These are phyloP conservation scores for Aaosphaeria arxii DNA, from an alignment of 2,329 filamentous ascomycete species.

Conservation along the genomic window DNA sequence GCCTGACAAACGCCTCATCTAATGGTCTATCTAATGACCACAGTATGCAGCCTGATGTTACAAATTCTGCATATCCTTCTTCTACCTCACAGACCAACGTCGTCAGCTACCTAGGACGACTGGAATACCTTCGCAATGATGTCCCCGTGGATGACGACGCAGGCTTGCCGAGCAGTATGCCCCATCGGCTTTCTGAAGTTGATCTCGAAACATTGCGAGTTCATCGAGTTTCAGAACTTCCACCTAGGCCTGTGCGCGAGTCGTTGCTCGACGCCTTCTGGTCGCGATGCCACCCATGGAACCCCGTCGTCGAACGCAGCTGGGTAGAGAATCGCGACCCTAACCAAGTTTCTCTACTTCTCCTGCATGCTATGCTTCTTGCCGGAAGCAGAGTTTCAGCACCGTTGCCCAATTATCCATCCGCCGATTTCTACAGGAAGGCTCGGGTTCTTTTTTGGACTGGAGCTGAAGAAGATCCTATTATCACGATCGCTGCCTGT, in stretches of 20 bases:
- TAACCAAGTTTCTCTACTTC: slow-evolving; percentile 23
- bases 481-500: slow-evolving; percentile 40
- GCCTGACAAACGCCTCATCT: slow-evolving; percentile 5
- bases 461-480: slow-evolving; percentile 35
- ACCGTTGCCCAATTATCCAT: slow-evolving; percentile 27
- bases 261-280: slow-evolving; percentile 41
- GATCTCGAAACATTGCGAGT: slow-evolving; percentile 27
- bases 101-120: slow-evolving; percentile 31
- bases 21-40: too few relatives aligned
- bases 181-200: slow-evolving; percentile 23
- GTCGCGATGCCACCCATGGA: slow-evolving; percentile 41
- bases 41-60: slow-evolving; percentile 11
- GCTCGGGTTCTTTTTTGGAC: slow-evolving; percentile 33
- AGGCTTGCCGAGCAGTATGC: slow-evolving; percentile 23
- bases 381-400: slow-evolving; percentile 43
- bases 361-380: slow-evolving; percentile 40
- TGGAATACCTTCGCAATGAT: slow-evolving; percentile 31
- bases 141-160: slow-evolving; percentile 33
- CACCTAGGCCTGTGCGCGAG: slow-evolving; percentile 30
- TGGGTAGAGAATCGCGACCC: slow-evolving; percentile 36
- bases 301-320: slow-evolving; percentile 40
- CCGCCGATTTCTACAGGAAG: slow-evolving; percentile 33
- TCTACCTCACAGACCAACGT: slow-evolving; percentile 9
- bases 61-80: slow-evolving; percentile 10
- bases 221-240: slow-evolving; percentile 26